These are phyloP conservation scores for Kondoa subrosea DNA, from an alignment of 768 basidiomycete genomes.

Conservation along the genomic window DNA sequence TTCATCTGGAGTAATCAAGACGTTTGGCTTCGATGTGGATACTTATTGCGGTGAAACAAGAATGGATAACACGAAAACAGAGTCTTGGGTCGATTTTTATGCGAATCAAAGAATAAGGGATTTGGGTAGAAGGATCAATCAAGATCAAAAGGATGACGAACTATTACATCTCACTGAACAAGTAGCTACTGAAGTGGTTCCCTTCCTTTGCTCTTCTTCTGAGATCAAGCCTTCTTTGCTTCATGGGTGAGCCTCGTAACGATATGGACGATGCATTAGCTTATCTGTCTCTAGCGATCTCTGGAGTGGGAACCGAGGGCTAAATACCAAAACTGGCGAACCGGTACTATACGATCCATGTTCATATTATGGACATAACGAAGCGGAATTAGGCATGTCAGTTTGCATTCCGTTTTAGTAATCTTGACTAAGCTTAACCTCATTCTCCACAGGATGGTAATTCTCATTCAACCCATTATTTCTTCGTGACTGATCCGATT, in stretches of 20 bases:
- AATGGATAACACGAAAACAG: not conserved
- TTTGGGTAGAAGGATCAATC: not conserved
- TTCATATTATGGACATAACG: constrained; percentile 3
- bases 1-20: not conserved
- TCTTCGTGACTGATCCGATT: not conserved
- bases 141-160: not conserved
- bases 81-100: not conserved
- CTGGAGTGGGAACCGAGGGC: not conserved
- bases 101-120: not conserved
- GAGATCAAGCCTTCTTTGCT: constrained; percentile 5
- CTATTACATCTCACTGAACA: not conserved
- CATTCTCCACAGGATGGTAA: not conserved
- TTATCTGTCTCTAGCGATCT: not conserved
- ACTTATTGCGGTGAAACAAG: constrained; percentile 1
- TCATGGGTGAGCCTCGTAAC: not conserved
- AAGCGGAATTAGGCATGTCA: not conserved
- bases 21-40: not conserved
- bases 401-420: not conserved
- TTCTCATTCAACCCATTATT: not conserved
- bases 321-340: not conserved
- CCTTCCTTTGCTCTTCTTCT: not conserved
- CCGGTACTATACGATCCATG: constrained; percentile 6
- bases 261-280: not conserved
- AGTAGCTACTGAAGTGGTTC: not conserved
- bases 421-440: not conserved